These are phyloP conservation scores for Toxoplasma gondii DNA, from an alignment of 169 alveolate species.

Conservation along the genomic window DNA sequence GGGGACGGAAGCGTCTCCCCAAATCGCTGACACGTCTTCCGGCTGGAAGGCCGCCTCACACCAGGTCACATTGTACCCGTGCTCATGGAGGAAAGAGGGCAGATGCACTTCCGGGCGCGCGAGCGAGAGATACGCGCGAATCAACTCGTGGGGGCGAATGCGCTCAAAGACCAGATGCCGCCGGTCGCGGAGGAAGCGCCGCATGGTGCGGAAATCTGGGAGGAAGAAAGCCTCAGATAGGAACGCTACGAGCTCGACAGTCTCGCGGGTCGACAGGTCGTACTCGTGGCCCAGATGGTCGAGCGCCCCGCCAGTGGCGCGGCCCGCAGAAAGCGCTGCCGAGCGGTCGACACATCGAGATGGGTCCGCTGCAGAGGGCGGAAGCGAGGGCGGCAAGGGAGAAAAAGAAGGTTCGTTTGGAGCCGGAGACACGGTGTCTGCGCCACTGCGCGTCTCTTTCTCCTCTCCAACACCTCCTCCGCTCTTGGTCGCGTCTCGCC, in stretches of 20 bases:
- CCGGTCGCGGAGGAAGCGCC: conserved; percentile 39
- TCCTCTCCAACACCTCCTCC: neutral
- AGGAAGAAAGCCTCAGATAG: conserved; percentile 28
- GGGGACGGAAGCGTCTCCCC: conserved; percentile 6
- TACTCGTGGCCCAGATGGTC: neutral
- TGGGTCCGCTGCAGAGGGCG: neutral
- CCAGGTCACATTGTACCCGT: neutral
- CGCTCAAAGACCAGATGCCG: conserved; percentile 8
- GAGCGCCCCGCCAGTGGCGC: neutral
- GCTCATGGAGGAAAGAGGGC: neutral
- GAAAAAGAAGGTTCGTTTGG: neutral
- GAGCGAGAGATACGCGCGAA: conserved; percentile 6
- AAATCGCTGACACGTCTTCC: neutral
- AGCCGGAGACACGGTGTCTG: neutral
- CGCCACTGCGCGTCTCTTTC: neutral
- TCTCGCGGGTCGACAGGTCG: conserved; percentile 32
- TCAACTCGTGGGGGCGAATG: conserved; percentile 48
- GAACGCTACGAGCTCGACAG: conserved; percentile 29
- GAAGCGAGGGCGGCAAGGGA: neutral
- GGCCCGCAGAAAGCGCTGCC: neutral
- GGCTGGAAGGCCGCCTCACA: conserved; percentile 36
- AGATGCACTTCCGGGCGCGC: conserved; percentile 35
- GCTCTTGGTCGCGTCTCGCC: neutral
- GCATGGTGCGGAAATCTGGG: conserved; percentile 53
- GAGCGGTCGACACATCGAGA: neutral